phyloP scores from a whole-genome alignment of 805 yeast genomes.

The Candida sanyiensis region DNA sequence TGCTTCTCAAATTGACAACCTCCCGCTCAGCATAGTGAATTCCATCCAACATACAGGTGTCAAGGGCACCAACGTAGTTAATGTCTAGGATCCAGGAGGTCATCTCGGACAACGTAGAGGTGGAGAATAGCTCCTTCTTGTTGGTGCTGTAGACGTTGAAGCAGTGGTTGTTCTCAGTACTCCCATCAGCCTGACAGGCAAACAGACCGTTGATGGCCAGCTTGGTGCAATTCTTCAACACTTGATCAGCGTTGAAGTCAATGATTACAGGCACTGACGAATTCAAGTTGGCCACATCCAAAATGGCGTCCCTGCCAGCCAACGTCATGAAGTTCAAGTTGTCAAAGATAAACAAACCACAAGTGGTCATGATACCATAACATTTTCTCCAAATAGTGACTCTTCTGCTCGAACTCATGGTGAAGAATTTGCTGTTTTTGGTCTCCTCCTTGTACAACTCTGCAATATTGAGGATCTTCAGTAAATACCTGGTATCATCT shows the following conservation, averaged over 20 bases:
- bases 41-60: conserved; percentile 30
- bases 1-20: conserved; percentile 23
- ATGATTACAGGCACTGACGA: conserved; percentile 28
- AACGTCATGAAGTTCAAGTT: conserved; percentile 29
- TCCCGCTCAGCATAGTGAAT: conserved; percentile 17
- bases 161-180: conserved; percentile 15
- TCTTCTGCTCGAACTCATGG: conserved; percentile 25
- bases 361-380: conserved; percentile 43
- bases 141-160: conserved; percentile 38
- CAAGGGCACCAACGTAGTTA: conserved; percentile 46
- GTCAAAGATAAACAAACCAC: conserved; percentile 44
- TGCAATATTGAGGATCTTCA: conserved; percentile 37
- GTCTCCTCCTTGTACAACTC: conserved; percentile 37
- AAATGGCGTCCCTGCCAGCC: conserved; percentile 25
- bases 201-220: conserved; percentile 35
- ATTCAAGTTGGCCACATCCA: conserved; percentile 17
- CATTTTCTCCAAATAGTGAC: conserved; percentile 40
- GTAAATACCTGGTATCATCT: conserved; percentile 3
- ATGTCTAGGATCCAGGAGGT: conserved; percentile 55
- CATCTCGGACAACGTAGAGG: conserved; percentile 40
- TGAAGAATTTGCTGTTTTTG: conserved; percentile 26
- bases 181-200: conserved; percentile 28
- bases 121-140: conserved; percentile 36
- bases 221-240: conserved; percentile 28
- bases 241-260: conserved; percentile 23